Percentiles rank a stretch among this genome's conserved stretches.
phyloP scores from a whole-genome alignment of 768 basidiomycete species.

The Russula ochroleuca region DNA sequence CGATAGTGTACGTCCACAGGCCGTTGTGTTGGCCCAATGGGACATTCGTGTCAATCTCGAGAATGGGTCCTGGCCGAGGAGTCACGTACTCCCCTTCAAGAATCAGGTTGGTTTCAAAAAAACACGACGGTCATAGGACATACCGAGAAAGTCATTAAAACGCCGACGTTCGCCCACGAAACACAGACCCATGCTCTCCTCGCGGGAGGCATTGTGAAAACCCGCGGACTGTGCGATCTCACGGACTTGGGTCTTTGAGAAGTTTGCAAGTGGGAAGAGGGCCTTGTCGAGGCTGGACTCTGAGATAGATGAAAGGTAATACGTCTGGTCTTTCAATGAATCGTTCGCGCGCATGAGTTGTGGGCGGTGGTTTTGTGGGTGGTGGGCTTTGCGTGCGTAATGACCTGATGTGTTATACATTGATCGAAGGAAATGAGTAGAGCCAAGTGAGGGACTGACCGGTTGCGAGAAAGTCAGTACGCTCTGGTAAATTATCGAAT shows the following conservation, averaged over 20 bases:
- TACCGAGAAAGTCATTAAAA: conserved; percentile 73
- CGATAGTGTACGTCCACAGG: conserved; percentile 82
- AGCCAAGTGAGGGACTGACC: conserved; percentile 41
- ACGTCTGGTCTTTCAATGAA: conserved; percentile 80
- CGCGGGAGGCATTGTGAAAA: conserved; percentile 68
- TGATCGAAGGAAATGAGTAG: not conserved
- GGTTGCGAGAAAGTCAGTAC: conserved; percentile 70
- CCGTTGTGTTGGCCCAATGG: conserved; percentile 62
- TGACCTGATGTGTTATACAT: conserved; percentile 53
- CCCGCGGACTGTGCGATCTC: conserved; percentile 57
- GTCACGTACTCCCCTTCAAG: conserved; percentile 69
- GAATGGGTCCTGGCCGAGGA: conserved; percentile 63
- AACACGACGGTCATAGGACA: conserved; percentile 27
- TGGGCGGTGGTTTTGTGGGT: conserved; percentile 31
- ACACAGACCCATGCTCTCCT: conserved; percentile 92
- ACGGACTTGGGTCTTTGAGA: conserved; percentile 70
- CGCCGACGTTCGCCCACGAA: conserved; percentile 80
- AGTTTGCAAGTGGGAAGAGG: conserved; percentile 69
- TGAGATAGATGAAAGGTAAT: conserved; percentile 78
- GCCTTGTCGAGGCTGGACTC: conserved; percentile 62
- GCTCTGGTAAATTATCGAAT: conserved; percentile 51
- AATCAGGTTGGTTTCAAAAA: not conserved
- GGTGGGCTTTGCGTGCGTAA: conserved; percentile 67
- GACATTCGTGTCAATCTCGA: conserved; percentile 52
- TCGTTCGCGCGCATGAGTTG: conserved; percentile 48